Conservation (phyloP, 768 basidiomycete species). For the Leccinum sublutescens region DNA sequence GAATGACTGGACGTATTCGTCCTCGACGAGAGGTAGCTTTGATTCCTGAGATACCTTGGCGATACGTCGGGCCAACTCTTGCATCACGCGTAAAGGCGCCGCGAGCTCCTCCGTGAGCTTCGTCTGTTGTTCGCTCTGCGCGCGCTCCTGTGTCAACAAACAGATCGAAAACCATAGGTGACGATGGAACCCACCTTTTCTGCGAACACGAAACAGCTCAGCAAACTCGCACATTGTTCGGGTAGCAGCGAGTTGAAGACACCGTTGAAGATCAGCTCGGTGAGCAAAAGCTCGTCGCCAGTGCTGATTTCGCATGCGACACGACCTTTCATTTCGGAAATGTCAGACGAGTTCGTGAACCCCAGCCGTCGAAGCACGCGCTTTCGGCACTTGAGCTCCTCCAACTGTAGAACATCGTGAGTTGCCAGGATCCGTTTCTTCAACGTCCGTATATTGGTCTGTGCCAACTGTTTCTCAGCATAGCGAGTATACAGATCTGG, state of each 20-base stretch:
- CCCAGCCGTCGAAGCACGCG: slow-evolving; percentile 89
- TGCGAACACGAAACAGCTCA: slow-evolving; percentile 96
- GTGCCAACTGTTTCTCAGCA: slow-evolving; percentile 68
- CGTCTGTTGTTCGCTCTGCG: slow-evolving; percentile 78
- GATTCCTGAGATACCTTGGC: slow-evolving; percentile 97
- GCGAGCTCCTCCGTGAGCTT: slow-evolving; percentile 93
- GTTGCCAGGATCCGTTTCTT: slow-evolving; percentile 89
- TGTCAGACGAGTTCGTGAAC: slow-evolving; percentile 86
- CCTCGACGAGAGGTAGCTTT: slow-evolving; percentile 84
- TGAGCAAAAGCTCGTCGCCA: slow-evolving; percentile 93
- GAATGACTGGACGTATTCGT: slow-evolving; percentile 95
- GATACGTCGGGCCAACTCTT: slow-evolving; percentile 92
- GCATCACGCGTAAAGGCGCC: slow-evolving; percentile 89
- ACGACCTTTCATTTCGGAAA: slow-evolving; percentile 96
- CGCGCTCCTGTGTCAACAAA: not conserved
- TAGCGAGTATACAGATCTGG: slow-evolving; percentile 82
- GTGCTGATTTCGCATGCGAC: slow-evolving; percentile 99
- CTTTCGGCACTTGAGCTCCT: slow-evolving; percentile 94
- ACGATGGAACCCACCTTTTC: slow-evolving; percentile 68
- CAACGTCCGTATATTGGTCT: slow-evolving; percentile 67
- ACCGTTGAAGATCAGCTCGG: slow-evolving; percentile 97
- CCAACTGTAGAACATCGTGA: slow-evolving; percentile 90
- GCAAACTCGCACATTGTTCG: slow-evolving; percentile 89
- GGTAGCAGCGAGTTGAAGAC: slow-evolving; percentile 88
- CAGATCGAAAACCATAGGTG: not conserved